Evolutionary conservation across 1,139 yeast genomes (phyloP).

Genomic region (Nadsonia commutata): DNA sequence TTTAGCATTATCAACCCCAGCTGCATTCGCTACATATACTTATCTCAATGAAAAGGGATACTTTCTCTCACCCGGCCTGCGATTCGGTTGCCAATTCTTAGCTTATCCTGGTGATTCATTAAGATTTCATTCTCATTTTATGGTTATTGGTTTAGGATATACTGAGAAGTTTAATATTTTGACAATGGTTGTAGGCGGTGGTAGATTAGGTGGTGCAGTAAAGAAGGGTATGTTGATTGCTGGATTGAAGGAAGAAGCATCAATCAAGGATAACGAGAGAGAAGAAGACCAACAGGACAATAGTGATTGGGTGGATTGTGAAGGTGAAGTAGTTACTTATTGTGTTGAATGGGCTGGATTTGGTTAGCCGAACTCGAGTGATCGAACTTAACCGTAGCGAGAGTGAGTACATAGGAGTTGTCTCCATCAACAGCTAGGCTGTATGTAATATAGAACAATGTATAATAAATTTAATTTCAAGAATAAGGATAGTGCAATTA

Average conservation of each 20-base stretch:
- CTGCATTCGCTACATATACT: conserved; percentile 10
- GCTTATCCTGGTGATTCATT: conserved; percentile 95
- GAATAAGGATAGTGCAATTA: too few relatives aligned
- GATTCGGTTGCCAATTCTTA: conserved; percentile 81
- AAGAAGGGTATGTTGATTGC: conserved; percentile 72
- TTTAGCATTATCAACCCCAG: neutral
- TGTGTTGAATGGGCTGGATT: conserved; percentile 30
- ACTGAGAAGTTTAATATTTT: conserved; percentile 38
- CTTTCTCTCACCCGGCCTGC: conserved; percentile 65
- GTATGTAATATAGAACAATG: too few relatives aligned
- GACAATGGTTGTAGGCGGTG: conserved; percentile 55
- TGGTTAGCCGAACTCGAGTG: conserved; percentile 21
- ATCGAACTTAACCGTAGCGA: too few relatives aligned
- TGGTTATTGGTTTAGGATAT: conserved; percentile 42
- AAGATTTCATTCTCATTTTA: conserved; percentile 75
- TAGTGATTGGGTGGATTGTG: conserved; percentile 10
- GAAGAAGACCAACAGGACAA: conserved; percentile 10
- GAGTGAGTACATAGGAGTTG: too few relatives aligned
- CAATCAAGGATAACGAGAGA: conserved; percentile 15
- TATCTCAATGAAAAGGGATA: conserved; percentile 34
- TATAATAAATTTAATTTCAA: too few relatives aligned
- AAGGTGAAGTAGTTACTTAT: conserved; percentile 17
- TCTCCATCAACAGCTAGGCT: too few relatives aligned
- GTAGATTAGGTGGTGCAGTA: conserved; percentile 83
- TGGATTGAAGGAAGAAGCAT: conserved; percentile 13